Conservation (phyloP, 306 rosid species). For the Bauhinia variegata region DNA sequence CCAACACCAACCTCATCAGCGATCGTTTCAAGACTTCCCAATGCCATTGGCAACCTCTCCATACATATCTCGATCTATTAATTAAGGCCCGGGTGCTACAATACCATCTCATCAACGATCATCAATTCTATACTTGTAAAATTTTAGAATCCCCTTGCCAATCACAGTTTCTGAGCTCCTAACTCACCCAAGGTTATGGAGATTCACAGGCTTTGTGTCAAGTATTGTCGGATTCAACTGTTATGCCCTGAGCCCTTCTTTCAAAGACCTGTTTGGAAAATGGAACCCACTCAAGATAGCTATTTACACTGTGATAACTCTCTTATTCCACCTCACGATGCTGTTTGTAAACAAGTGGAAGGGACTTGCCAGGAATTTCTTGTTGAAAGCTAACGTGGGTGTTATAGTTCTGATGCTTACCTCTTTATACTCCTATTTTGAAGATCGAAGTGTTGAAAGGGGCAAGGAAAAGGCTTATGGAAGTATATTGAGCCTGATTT, state of each 20-base stretch:
- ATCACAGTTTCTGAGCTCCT: neutral
- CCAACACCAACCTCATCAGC: neutral
- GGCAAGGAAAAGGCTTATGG: neutral
- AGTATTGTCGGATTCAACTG: conserved; percentile 25
- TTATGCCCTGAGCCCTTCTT: conserved; percentile 1
- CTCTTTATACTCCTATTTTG: conserved; percentile 15
- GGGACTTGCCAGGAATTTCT: neutral
- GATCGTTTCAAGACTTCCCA: neutral
- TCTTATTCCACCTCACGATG: neutral
- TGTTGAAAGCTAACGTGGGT: conserved; percentile 13
- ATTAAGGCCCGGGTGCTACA: too few relatives aligned
- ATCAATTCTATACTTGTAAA: too few relatives aligned
- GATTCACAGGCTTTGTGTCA: conserved; percentile 4
- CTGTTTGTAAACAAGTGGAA: neutral
- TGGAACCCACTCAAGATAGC: conserved; percentile 16
- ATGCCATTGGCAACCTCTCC: too few relatives aligned
- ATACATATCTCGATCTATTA: too few relatives aligned
- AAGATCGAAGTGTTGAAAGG: conserved; percentile 18
- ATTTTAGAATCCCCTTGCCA: neutral
- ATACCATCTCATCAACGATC: too few relatives aligned
- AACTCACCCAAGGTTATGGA: conserved; percentile 14
- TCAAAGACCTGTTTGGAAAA: conserved; percentile 2
- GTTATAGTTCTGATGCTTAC: conserved; percentile 17
- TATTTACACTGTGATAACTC: neutral
- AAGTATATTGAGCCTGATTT: conserved; percentile 2